These are phyloP conservation scores for Pilobolus umbonatus DNA, from an alignment of 192 early-diverging fungal species.

Conservation along the genomic window DNA sequence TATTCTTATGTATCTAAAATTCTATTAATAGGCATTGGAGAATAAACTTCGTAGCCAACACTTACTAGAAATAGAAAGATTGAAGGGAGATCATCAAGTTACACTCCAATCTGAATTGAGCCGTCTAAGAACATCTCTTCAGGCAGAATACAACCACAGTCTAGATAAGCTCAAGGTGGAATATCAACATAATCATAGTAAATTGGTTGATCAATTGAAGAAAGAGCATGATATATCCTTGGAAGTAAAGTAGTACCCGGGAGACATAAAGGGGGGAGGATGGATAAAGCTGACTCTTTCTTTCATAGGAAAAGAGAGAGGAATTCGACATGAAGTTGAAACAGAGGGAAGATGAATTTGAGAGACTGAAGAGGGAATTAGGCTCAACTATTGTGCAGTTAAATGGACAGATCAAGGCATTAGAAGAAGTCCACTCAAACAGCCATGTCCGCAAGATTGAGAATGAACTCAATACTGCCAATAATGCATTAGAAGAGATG, in stretches of 20 bases:
- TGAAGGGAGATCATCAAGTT: no score
- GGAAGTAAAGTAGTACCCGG: no score
- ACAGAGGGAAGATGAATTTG: not conserved
- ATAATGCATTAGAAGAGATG: slow-evolving; percentile 8
- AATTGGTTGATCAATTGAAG: not conserved
- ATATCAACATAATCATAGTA: not conserved
- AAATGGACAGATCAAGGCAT: not conserved
- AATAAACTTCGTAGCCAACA: no score
- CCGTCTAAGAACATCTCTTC: no score
- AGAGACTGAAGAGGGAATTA: not conserved
- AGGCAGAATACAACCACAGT: no score
- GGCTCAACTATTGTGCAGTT: not conserved
- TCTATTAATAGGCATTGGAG: no score
- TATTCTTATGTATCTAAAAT: no score
- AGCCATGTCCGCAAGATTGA: slow-evolving; percentile 5
- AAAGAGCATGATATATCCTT: not conserved
- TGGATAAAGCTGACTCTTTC: not conserved
- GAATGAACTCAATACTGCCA: not conserved
- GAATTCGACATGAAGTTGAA: not conserved
- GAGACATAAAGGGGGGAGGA: not conserved
- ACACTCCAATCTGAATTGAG: no score
- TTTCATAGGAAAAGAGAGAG: not conserved
- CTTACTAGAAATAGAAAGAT: no score
- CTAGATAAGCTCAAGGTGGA: no score
- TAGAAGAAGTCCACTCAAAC: not conserved